A percentile compares a stretch with the other conserved stretches of the same genome.
These are phyloP conservation scores for Pyrenophora seminiperda DNA, from an alignment of 2,329 filamentous ascomycete species.

Conservation along the genomic window DNA sequence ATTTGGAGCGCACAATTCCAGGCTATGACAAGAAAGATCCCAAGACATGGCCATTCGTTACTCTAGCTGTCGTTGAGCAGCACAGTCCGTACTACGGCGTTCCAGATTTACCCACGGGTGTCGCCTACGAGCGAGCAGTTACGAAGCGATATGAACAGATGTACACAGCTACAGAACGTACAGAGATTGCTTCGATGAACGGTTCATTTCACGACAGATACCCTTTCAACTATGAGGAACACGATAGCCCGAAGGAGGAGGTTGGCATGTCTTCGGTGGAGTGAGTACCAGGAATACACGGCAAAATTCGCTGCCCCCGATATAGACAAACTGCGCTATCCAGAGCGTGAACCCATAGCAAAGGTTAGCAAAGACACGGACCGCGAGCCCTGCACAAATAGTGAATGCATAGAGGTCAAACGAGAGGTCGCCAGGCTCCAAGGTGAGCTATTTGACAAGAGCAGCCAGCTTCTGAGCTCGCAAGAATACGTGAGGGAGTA, in stretches of 20 bases:
- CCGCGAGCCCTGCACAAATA: not conserved
- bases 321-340: not conserved
- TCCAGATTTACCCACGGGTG: constrained; percentile 1
- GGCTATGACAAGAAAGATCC: constrained; percentile 3
- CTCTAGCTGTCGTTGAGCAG: constrained; percentile 1
- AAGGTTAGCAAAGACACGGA: not conserved
- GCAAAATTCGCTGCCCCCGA: not conserved
- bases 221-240: constrained; percentile 5
- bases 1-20: not conserved
- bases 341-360: not conserved
- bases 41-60: constrained; percentile 10
- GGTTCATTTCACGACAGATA: constrained; percentile 6
- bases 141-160: constrained; percentile 3
- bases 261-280: not conserved
- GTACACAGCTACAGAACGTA: constrained; percentile 3
- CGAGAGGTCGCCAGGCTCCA: constrained; percentile 3
- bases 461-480: not conserved
- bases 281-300: constrained; percentile 7
- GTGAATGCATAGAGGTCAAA: not conserved
- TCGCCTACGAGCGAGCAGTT: constrained; percentile 7
- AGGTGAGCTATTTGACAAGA: not conserved
- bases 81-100: not conserved
- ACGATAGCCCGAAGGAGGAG: constrained; percentile 1
- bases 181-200: not conserved
- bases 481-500: not conserved